These are phyloP conservation scores for Glarea lozoyensis DNA, from an alignment of 495 filamentous ascomycete genomes.

Conservation along the genomic window DNA sequence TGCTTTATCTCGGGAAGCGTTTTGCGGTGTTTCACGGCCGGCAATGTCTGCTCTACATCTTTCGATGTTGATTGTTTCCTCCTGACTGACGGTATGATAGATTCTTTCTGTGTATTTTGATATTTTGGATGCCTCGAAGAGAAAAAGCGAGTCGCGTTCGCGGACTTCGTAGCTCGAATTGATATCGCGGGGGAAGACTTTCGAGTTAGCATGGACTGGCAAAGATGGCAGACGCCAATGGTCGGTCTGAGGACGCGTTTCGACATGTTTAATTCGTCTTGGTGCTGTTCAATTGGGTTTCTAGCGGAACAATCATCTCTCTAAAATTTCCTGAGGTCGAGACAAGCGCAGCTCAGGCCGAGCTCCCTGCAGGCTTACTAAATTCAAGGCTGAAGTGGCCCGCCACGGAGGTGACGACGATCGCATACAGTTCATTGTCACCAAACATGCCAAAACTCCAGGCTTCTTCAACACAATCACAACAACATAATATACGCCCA, in stretches of 20 bases:
- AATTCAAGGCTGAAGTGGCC: slow-evolving; percentile 6
- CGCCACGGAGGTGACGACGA: slow-evolving; percentile 2
- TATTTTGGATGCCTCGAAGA: not conserved
- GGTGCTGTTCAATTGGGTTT: too few relatives aligned
- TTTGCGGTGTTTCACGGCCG: slow-evolving; percentile 1
- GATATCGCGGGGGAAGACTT: not conserved
- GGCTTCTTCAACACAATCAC: too few relatives aligned
- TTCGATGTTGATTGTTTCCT: too few relatives aligned
- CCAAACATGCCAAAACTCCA: too few relatives aligned
- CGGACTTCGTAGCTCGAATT: slow-evolving; percentile 3
- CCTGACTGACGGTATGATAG: not conserved
- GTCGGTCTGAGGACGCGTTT: slow-evolving; percentile 7
- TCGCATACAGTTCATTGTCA: too few relatives aligned
- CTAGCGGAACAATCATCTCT: too few relatives aligned
- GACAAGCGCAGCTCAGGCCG: too few relatives aligned
- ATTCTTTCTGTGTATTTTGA: not conserved
- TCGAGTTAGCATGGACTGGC: slow-evolving; percentile 14
- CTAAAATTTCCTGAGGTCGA: too few relatives aligned
- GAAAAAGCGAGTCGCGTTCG: slow-evolving; percentile 4
- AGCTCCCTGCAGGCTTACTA: not conserved
- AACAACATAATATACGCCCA: too few relatives aligned
- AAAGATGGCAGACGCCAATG: slow-evolving; percentile 20
- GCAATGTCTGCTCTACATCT: not conserved
- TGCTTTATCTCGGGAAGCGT: slow-evolving; percentile 5
- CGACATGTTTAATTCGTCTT: too few relatives aligned